These are phyloP conservation scores for Lolium perenne DNA, from an alignment of 176 grass and related monocot species.

Conservation along the genomic window DNA sequence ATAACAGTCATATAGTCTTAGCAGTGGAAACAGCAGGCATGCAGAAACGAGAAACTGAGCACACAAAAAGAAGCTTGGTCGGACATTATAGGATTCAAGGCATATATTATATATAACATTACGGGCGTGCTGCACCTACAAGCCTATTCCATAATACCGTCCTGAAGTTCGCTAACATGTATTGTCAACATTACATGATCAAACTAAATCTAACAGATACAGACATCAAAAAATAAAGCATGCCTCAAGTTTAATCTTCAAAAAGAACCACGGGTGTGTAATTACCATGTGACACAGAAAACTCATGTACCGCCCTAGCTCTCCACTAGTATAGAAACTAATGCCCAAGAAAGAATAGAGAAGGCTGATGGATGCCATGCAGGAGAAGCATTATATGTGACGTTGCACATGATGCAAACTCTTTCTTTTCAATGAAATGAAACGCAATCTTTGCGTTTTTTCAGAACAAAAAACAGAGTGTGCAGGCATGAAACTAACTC, in stretches of 20 bases:
- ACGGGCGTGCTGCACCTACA: neutral
- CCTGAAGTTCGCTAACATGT: neutral
- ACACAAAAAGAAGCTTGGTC: neutral
- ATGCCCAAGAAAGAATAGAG: neutral
- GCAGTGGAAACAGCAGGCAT: slow-evolving; percentile 17
- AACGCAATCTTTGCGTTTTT: too few relatives aligned
- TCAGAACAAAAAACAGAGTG: neutral
- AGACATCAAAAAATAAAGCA: neutral
- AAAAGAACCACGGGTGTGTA: neutral
- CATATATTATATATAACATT: slow-evolving; percentile 18
- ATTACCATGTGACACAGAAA: neutral
- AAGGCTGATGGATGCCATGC: neutral
- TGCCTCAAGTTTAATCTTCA: slow-evolving; percentile 23
- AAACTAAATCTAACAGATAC: neutral
- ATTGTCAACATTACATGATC: neutral
- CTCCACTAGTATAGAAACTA: neutral
- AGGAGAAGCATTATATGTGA: neutral
- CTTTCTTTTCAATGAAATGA: too few relatives aligned
- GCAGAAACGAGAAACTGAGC: slow-evolving; percentile 23
- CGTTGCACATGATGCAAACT: neutral
- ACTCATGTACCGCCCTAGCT: neutral
- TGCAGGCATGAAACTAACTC: neutral
- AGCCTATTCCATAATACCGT: slow-evolving; percentile 2
- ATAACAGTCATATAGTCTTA: slow-evolving; percentile 24
- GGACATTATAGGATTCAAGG: slow-evolving; percentile 11